Evolutionary conservation across 441 rosid species (phyloP).

Genomic region (Populus hybrid): DNA sequence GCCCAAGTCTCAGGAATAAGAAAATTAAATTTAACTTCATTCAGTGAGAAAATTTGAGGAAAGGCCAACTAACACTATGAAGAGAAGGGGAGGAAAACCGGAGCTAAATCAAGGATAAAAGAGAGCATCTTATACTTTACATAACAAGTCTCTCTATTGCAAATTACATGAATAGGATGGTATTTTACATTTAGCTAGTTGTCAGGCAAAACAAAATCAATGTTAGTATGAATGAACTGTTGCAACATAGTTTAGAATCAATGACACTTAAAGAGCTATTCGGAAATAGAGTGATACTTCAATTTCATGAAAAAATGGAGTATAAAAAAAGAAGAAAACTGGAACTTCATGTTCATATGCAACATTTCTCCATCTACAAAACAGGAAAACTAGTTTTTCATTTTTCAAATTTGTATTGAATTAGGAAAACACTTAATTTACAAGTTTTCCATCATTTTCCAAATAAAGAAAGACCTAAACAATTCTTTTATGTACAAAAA

Average conservation of each 20-base stretch:
- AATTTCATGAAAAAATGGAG: no score
- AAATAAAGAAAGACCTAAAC: no score
- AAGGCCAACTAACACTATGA: not conserved
- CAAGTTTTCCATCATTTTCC: no score
- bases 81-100: not conserved
- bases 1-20: not conserved
- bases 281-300: no score
- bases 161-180: not conserved
- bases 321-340: no score
- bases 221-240: not conserved
- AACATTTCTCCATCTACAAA: no score
- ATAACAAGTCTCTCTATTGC: not conserved
- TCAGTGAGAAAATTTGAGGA: not conserved
- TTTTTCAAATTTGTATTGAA: no score
- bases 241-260: not conserved
- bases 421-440: no score
- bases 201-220: not conserved
- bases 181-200: not conserved
- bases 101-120: not conserved
- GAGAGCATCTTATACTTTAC: not conserved
- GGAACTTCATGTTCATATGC: no score
- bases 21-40: not conserved
- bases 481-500: no score
- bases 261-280: not conserved
- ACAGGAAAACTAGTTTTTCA: no score